These are phyloP conservation scores for Antitrichia curtipendula DNA, from an alignment of 225 moss, liverwort and hornwort species.

Conservation along the genomic window DNA sequence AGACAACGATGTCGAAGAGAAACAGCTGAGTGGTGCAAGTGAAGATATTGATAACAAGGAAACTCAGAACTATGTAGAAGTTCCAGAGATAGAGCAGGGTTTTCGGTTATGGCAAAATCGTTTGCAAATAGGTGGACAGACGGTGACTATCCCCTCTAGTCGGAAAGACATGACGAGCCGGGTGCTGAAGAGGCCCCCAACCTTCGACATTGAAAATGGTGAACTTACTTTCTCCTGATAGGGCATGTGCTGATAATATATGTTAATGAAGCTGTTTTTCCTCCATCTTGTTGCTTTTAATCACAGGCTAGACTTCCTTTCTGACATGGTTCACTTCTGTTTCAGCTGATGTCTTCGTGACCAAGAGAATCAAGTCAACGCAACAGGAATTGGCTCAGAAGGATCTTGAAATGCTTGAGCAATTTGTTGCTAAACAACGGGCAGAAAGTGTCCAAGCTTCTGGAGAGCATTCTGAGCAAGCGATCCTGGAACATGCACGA, in stretches of 20 bases:
- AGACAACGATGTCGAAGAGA: not conserved
- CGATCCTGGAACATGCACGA: not conserved
- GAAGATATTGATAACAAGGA: slow-evolving; percentile 3
- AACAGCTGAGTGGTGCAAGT: not conserved
- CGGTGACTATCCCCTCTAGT: not conserved
- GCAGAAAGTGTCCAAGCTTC: not conserved
- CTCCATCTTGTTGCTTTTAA: not conserved
- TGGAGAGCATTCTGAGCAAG: slow-evolving; percentile 12
- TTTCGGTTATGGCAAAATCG: slow-evolving; percentile 31
- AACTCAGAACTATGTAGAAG: slow-evolving; percentile 1
- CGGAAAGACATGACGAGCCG: slow-evolving; percentile 21
- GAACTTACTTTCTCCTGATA: not conserved
- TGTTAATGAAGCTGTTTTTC: not conserved
- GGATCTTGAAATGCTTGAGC: slow-evolving; percentile 54
- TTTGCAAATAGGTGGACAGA: slow-evolving; percentile 18
- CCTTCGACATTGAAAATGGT: slow-evolving; percentile 20
- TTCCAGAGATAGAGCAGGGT: slow-evolving; percentile 12
- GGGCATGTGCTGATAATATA: not conserved
- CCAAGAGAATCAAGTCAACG: slow-evolving; percentile 34
- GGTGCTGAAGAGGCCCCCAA: slow-evolving; percentile 14
- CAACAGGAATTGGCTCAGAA: slow-evolving; percentile 43
- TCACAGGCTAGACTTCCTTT: not conserved
- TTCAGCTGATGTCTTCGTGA: slow-evolving; percentile 16
- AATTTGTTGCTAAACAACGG: slow-evolving; percentile 21
- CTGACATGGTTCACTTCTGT: not conserved